These are phyloP conservation scores for Tricholoma matsutake DNA, from an alignment of 768 basidiomycete genomes.

Conservation along the genomic window DNA sequence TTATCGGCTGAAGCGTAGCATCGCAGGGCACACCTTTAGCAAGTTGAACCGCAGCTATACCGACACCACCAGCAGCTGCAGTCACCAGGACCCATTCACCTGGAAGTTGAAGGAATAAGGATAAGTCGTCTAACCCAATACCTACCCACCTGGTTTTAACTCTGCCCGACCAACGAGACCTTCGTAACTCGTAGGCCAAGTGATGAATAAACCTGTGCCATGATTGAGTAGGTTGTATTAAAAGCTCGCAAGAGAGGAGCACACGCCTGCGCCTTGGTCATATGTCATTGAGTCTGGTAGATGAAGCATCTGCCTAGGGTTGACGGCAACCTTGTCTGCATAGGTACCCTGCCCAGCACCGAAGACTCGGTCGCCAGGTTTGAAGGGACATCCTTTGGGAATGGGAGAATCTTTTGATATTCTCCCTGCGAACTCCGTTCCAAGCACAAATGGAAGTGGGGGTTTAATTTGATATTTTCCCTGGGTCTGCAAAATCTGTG, in stretches of 20 bases:
- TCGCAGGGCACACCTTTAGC: conserved; percentile 69
- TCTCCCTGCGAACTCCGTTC: conserved; percentile 81
- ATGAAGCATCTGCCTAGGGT: conserved; percentile 48
- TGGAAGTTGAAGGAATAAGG: conserved; percentile 21
- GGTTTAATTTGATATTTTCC: conserved; percentile 89
- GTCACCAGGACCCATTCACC: conserved; percentile 93
- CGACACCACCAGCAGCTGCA: conserved; percentile 95
- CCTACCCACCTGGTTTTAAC: conserved; percentile 60
- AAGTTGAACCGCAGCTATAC: conserved; percentile 87
- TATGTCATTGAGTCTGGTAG: conserved; percentile 76
- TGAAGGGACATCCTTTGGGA: conserved; percentile 73
- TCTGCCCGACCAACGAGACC: conserved; percentile 84
- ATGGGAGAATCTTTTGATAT: conserved; percentile 71
- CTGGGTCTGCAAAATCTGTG: conserved; percentile 78
- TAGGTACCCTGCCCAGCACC: conserved; percentile 78
- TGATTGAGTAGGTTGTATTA: neutral
- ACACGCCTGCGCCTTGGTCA: conserved; percentile 80
- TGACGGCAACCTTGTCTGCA: conserved; percentile 68
- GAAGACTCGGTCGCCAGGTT: conserved; percentile 85
- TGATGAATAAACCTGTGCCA: conserved; percentile 69
- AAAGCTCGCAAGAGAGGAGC: neutral
- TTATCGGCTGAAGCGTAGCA: neutral
- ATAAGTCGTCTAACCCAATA: neutral
- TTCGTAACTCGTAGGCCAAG: conserved; percentile 93
- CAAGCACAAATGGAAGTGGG: conserved; percentile 80